Base-by-base conservation (phyloP, 345 rosid genomes). In the Brassica juncea region DNA sequence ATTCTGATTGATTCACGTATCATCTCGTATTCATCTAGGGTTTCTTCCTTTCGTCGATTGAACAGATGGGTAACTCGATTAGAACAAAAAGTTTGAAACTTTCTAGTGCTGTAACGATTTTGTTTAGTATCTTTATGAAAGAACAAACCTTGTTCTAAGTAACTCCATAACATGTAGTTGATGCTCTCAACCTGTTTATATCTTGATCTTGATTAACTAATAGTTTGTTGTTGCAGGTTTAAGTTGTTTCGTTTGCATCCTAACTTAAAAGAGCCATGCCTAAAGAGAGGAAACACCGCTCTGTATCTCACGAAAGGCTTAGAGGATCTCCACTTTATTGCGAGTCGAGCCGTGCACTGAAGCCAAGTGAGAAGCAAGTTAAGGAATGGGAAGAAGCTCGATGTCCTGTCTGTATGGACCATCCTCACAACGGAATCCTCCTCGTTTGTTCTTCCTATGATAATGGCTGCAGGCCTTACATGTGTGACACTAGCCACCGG, bases 161-260 rank as follows among this genome's bases (percentile, higher is more conserved):
- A 49, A n/a, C 23, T 54, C 19, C 19, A 14, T 49, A 52, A n/a
- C 3, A 5, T 52, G 21, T 52, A 3, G n/a, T 42, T 23, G 25
- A 23, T 23, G 25, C 25, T 23, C 25, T 1, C 25, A 23, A 23
- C 25, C 25, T 23, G 25, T 23, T 23, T 23, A 23, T 23, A 23
- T 23, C 25, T 23, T 23, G 19, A 19, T 19, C 25, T 23, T 23
- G 25, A 23, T 23, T 23, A 23, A 23, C 25, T 23, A 23, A 23
- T 23, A 23, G 55, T n/a, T 47, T 14, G 70, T 60, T 72, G 47
- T 3, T 74, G 78, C 78, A 80, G 82, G 74, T 60, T 66, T 15
- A 15, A 14, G 47, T 61, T 10, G 31, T 39, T 59, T 30, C 25
- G 37, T 62, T 35, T 34, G 2, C 42, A 55, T 66, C 34, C 16